Evolutionary conservation across 129 eudicot species (phyloP).

Genomic region (Artemisia argyi): DNA sequence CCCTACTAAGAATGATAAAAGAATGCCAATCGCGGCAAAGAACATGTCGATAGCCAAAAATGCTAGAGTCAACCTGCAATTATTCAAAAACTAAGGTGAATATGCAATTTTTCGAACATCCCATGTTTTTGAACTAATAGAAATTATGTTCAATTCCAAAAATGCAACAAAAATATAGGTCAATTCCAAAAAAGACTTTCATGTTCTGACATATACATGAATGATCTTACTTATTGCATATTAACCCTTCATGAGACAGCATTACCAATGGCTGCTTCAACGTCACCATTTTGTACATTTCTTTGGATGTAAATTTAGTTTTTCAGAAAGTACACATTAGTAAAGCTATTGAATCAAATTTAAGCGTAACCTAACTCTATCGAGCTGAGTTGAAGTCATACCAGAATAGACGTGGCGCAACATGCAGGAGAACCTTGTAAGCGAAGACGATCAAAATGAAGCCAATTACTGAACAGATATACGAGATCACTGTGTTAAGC

Average conservation of each 20-base stretch:
- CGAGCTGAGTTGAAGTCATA: slow-evolving; percentile 31
- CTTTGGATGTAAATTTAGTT: neutral
- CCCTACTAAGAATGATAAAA: slow-evolving; percentile 58
- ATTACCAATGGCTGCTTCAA: neutral
- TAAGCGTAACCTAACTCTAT: neutral
- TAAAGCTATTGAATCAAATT: too few species aligned
- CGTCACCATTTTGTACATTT: neutral
- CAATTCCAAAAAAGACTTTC: neutral
- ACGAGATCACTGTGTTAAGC: slow-evolving; percentile 52
- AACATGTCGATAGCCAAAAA: slow-evolving; percentile 78
- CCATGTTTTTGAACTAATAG: neutral
- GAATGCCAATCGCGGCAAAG: slow-evolving; percentile 67
- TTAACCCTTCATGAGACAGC: neutral
- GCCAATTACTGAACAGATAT: slow-evolving; percentile 78
- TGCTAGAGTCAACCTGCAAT: slow-evolving; percentile 68
- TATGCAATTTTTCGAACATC: neutral
- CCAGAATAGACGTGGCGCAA: slow-evolving; percentile 80
- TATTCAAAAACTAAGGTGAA: neutral
- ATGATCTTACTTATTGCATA: slow-evolving; percentile 6
- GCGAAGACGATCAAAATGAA: slow-evolving; percentile 64
- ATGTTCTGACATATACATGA: slow-evolving; percentile 4
- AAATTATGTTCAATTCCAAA: neutral
- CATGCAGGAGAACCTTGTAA: slow-evolving; percentile 45
- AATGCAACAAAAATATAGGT: too few species aligned
- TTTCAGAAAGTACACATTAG: neutral